phyloP scores from a whole-genome alignment of 2,329 filamentous ascomycete genomes.

The Fusarium sp. region DNA sequence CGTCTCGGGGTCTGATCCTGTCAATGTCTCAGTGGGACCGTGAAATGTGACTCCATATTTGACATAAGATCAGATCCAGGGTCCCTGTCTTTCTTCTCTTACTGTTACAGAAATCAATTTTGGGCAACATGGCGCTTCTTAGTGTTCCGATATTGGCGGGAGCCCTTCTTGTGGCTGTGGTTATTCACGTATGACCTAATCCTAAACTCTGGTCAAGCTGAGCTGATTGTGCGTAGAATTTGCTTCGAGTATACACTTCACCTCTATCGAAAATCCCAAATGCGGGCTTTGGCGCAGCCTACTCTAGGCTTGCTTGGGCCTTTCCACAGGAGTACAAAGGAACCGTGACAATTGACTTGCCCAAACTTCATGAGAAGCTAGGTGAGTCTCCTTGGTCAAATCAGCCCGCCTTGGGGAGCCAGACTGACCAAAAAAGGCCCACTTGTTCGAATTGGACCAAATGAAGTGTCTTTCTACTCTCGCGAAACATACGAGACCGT shows the following conservation, averaged over 20 bases:
- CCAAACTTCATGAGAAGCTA: conserved; percentile 37
- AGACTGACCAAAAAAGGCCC: conserved; percentile 19
- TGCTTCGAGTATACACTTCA: conserved; percentile 10
- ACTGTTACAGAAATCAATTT: background rate
- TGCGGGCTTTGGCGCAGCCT: conserved; percentile 31
- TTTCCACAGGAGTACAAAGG: conserved; percentile 39
- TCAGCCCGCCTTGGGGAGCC: rapidly evolving
- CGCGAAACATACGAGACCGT: conserved; percentile 41
- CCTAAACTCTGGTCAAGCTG: background rate
- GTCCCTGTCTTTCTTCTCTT: background rate
- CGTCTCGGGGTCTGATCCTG: background rate
- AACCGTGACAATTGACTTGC: conserved; percentile 36
- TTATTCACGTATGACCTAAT: background rate
- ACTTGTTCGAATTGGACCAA: conserved; percentile 37
- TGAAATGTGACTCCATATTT: background rate
- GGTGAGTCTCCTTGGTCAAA: background rate
- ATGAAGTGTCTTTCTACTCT: conserved; percentile 45
- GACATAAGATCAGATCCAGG: background rate
- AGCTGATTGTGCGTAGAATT: background rate
- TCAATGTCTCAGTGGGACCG: background rate
- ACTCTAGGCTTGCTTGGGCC: conserved; percentile 39
- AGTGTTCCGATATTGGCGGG: background rate
- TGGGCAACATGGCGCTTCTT: background rate
- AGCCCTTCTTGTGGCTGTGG: background rate
- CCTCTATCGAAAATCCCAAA: conserved; percentile 34